Evolutionary conservation across 805 yeast species (phyloP).

Genomic region (Ogataea pignaliae): DNA sequence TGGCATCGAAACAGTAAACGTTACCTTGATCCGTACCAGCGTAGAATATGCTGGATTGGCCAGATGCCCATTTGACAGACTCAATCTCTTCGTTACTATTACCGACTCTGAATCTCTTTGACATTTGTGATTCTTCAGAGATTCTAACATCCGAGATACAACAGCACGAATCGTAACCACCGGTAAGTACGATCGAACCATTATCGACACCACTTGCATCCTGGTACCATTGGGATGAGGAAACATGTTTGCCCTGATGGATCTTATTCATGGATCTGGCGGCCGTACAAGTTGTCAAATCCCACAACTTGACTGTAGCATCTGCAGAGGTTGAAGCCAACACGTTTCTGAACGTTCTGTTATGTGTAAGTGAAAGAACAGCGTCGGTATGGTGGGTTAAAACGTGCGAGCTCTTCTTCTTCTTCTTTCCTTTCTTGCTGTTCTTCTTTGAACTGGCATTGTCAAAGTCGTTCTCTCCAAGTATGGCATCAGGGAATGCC

Average conservation of each 20-base stretch:
- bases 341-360: constrained; percentile 73
- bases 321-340: constrained; percentile 96
- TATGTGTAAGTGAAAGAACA: constrained; percentile 80
- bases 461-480: constrained; percentile 67
- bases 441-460: constrained; percentile 29
- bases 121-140: constrained; percentile 52
- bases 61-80: constrained; percentile 65
- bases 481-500: constrained; percentile 88
- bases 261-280: constrained; percentile 69
- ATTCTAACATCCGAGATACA: constrained; percentile 85
- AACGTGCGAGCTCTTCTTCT: constrained; percentile 46
- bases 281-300: constrained; percentile 66
- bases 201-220: constrained; percentile 34
- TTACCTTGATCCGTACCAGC: constrained; percentile 93
- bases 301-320: constrained; percentile 93
- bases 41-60: constrained; percentile 49
- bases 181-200: constrained; percentile 71
- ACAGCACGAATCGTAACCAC: constrained; percentile 86
- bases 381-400: constrained; percentile 91
- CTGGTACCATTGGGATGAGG: constrained; percentile 82
- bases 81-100: constrained; percentile 64
- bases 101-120: constrained; percentile 63
- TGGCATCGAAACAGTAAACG: constrained; percentile 82
- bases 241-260: constrained; percentile 78
- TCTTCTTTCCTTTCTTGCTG: constrained; percentile 48